Evolutionary conservation across 176 grass and related monocot species (phyloP).

Genomic region (Zea luxurians): DNA sequence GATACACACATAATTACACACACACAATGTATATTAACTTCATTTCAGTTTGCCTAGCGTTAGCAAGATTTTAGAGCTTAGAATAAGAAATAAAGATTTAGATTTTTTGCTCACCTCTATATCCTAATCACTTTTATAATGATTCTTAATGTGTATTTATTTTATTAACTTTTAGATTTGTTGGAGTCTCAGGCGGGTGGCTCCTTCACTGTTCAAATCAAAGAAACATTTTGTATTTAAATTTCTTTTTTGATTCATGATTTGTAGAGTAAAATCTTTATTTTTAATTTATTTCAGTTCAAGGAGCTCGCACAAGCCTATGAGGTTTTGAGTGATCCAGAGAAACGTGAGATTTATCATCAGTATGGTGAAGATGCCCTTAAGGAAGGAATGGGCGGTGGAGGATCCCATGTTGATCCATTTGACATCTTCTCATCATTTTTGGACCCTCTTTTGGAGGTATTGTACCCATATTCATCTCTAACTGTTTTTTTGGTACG

Average conservation of each 20-base stretch:
- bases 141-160: too few relatives aligned
- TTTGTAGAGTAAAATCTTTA: background rate
- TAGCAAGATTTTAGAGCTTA: too few relatives aligned
- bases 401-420: constrained; percentile 65
- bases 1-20: too few relatives aligned
- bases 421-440: constrained; percentile 99
- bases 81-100: too few relatives aligned
- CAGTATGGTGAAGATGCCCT: constrained; percentile 97
- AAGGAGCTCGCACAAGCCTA: constrained; percentile 98
- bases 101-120: too few relatives aligned
- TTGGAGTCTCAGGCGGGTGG: too few relatives aligned
- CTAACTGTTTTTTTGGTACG: background rate
- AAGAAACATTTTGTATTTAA: background rate
- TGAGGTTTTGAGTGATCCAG: constrained; percentile 92
- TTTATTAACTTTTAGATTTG: too few relatives aligned
- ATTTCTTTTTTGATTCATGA: background rate
- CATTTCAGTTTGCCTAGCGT: too few relatives aligned
- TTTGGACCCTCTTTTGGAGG: constrained; percentile 84
- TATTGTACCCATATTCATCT: constrained; percentile 31
- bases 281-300: constrained; percentile 69
- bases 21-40: too few relatives aligned
- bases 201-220: too few relatives aligned
- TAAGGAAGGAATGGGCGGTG: constrained; percentile 98
- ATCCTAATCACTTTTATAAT: too few relatives aligned
- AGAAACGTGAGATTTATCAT: constrained; percentile 98